Evolutionary conservation across 352 stramenopile species (phyloP).

Genomic region (Pythium insidiosum): DNA sequence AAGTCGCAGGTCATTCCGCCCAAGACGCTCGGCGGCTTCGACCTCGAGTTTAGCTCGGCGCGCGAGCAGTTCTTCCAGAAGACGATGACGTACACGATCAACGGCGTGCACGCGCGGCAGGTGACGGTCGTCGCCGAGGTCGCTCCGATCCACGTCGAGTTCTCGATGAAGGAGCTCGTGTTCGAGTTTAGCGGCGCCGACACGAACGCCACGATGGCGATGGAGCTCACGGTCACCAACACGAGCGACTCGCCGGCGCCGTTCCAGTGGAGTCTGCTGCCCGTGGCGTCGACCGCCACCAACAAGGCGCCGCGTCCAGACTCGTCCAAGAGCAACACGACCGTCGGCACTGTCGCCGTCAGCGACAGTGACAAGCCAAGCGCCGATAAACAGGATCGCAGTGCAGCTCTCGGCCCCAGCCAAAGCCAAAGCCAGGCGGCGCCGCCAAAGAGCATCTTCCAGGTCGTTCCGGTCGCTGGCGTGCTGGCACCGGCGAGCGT

Average conservation of each 20-base stretch:
- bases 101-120: constrained; percentile 79
- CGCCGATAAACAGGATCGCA: constrained; percentile 9
- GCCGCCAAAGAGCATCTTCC: constrained; percentile 22
- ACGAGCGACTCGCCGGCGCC: constrained; percentile 84
- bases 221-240: constrained; percentile 81
- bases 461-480: constrained; percentile 40
- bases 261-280: constrained; percentile 66
- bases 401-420: too few species aligned
- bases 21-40: constrained; percentile 77
- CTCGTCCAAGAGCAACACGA: constrained; percentile 52
- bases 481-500: constrained; percentile 23
- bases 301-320: constrained; percentile 23
- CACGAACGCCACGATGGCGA: constrained; percentile 32
- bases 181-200: constrained; percentile 76
- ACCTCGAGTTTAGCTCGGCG: constrained; percentile 76
- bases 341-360: not conserved
- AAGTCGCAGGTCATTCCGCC: constrained; percentile 84
- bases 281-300: too few species aligned
- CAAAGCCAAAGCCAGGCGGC: constrained; percentile 13
- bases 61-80: constrained; percentile 85
- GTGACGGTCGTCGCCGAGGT: constrained; percentile 84
- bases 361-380: not conserved
- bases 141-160: constrained; percentile 77
- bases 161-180: constrained; percentile 40
- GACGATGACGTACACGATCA: constrained; percentile 78